Base-by-base conservation (phyloP, 148 eudicot genomes). In the Limonium bicolor region DNA sequence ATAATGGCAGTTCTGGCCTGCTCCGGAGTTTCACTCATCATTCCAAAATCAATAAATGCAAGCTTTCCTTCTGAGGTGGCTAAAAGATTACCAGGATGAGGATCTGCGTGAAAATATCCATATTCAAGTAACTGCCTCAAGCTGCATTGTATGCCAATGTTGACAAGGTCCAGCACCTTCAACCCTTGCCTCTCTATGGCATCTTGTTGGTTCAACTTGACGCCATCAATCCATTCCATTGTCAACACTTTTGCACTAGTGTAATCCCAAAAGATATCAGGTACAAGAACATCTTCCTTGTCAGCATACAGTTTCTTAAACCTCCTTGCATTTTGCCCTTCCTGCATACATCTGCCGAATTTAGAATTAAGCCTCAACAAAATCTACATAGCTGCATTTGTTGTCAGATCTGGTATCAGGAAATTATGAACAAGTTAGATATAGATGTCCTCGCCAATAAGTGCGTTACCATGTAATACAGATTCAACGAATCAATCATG, bases 21-120 rank as follows among this genome's bases (percentile, higher is more conserved):
- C 69, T 90, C 99, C 30, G 99, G 99, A 39, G 99, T 90, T 62
- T 90, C 99, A 56, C 99, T 90, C 99, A 90, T 90, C 99, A 90
- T 90, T 47, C 99, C 99, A 65, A 90, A 90, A 71, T 90, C 99
- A 59, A 90, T 69, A 66, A 90, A 90, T 44, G 99, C 99, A 48
- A 90, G 93, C 69, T 85, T 90, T 46, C 99, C 99, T 36, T 90
- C 99, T 23, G 95, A 80, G 34, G 99, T 90, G n/a, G 99, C 99
- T 60, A 90, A 65, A 36, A 90, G 82, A 65, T 90, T 90, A 22
- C 99, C 99, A 48, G 99, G 99, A 73, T 90, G 99, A 43, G 99
- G 99, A 71, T 90, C 99, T 1, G 99, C 99, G 54, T 90, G 99
- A 60, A 90, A 90, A 65, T 84, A 90, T 41, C 99, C 99, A 46